Base-by-base conservation (phyloP, 768 basidiomycete species). In the Tylopilus sp. region DNA sequence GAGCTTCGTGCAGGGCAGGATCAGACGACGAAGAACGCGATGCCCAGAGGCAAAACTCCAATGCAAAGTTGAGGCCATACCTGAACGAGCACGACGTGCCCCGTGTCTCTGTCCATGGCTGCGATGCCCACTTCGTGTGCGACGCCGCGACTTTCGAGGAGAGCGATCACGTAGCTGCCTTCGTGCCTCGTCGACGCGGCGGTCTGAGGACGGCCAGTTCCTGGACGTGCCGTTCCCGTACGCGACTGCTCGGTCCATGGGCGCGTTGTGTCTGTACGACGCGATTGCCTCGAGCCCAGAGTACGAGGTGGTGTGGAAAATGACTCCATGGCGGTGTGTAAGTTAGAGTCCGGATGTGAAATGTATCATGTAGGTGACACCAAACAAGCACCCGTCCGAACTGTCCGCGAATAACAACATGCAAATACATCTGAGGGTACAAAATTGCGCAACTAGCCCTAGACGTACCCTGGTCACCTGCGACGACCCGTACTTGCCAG, bases 101-200 rank as follows among this genome's bases (percentile, higher is more conserved):
- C 91, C 0, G 86, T 90, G 29, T 89, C 86, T 51, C 77, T 81
- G 53, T 94, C 85, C n/a, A 93, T 76, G 0, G 89, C 88, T 0
- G 91, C 92, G 29, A 97, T 83, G 3, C 94, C 94, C 10, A 96
- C 83, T 65, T 96, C 93, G 49, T 87, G 76, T 1, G 86, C 86
- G 26, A 91, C 76, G 1, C 89, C 89, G 24, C 89, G 75, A 12
- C 88, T 87, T 70, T 92, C 89, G 25, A 92, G 71, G 19, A 92
- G 68, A 3, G 89, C 84, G 25, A 89, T 74, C 4, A 89, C 72
- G 63, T 83, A 85, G 51, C 73, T 85, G 0, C 76, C 78, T 56
- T 89, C 87, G 40, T 76, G 74, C 25, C 76, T 72, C 16, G 76
- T 76, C 6, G 86, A 86, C 3, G 74, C 78, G 14, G 84, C 74